phyloP scores from a whole-genome alignment of 2,329 filamentous ascomycete genomes.

The Fusarium proliferatum region DNA sequence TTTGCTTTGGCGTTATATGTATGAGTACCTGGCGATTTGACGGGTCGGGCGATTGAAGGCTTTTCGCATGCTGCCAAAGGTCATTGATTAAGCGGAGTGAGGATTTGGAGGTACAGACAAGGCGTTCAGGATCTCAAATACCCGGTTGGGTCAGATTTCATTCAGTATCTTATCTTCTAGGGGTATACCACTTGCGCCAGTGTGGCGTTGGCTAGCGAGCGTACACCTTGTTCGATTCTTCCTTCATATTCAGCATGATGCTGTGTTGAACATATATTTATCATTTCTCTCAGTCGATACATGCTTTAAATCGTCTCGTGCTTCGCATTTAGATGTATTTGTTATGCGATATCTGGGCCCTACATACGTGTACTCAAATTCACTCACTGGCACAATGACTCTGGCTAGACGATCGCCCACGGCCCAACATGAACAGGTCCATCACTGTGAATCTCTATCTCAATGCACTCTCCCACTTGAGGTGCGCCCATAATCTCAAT shows the following conservation, averaged over 20 bases:
- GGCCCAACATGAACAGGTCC: slow-evolving; percentile 55
- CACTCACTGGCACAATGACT: neutral
- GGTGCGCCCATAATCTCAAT: slow-evolving; percentile 79
- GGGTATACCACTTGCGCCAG: slow-evolving; percentile 23
- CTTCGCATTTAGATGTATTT: neutral
- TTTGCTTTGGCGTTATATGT: slow-evolving; percentile 27
- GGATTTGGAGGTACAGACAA: slow-evolving; percentile 16
- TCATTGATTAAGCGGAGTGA: slow-evolving; percentile 4
- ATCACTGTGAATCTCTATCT: slow-evolving; percentile 64
- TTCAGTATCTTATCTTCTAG: slow-evolving; percentile 12
- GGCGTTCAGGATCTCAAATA: slow-evolving; percentile 44
- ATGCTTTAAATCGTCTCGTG: neutral
- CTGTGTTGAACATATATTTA: neutral
- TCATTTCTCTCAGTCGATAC: neutral
- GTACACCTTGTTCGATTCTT: slow-evolving; percentile 15
- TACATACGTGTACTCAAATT: neutral
- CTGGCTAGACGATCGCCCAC: slow-evolving; percentile 53
- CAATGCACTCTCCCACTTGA: slow-evolving; percentile 56
- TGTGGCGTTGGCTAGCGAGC: slow-evolving; percentile 27
- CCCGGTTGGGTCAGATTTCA: slow-evolving; percentile 37
- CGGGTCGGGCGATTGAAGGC: slow-evolving; percentile 1
- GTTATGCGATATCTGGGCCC: neutral
- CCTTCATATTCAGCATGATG: slow-evolving; percentile 10
- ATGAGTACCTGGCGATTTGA: slow-evolving; percentile 29
- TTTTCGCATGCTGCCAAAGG: slow-evolving; percentile 2